phyloP scores from a whole-genome alignment of 2,329 filamentous ascomycete genomes.

The Aspergillus fumigatiaffinis region DNA sequence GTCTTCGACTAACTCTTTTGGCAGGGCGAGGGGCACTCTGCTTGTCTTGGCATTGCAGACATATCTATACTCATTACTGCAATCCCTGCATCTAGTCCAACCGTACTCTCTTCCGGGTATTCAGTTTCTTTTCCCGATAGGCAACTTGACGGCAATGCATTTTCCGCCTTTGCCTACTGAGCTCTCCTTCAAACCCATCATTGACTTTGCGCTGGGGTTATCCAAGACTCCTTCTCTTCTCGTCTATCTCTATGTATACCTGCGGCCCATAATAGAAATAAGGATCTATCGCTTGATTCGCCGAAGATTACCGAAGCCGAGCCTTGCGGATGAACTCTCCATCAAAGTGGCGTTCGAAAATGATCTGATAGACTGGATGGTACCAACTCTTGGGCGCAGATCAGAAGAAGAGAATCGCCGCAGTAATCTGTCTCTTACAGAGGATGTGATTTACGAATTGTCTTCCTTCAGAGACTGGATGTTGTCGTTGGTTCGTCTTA shows the following conservation, averaged over 20 bases:
- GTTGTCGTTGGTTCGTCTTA: constrained; percentile 27
- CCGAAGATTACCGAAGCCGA: constrained; percentile 40
- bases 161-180: constrained; percentile 27
- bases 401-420: constrained; percentile 39
- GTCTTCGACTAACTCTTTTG: constrained; percentile 14
- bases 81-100: constrained; percentile 40
- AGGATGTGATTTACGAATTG: constrained; percentile 39
- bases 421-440: constrained; percentile 30
- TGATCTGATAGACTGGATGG: constrained; percentile 42
- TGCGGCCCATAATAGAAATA: constrained; percentile 37
- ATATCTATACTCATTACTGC: constrained; percentile 42
- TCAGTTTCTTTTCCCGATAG: constrained; percentile 36
- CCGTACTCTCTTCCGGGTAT: constrained; percentile 28
- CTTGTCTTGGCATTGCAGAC: constrained; percentile 39
- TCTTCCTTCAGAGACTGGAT: constrained; percentile 29
- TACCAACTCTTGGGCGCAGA: constrained; percentile 37
- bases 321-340: constrained; percentile 38
- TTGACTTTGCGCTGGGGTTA: constrained; percentile 22
- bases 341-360: constrained; percentile 41
- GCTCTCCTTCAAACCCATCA: constrained; percentile 25
- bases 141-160: constrained; percentile 30
- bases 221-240: constrained; percentile 35
- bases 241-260: constrained; percentile 33
- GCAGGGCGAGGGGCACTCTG: constrained; percentile 32
- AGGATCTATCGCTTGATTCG: constrained; percentile 39